phyloP scores from a whole-genome alignment of 257 asterid species.

The Rhazya stricta region DNA sequence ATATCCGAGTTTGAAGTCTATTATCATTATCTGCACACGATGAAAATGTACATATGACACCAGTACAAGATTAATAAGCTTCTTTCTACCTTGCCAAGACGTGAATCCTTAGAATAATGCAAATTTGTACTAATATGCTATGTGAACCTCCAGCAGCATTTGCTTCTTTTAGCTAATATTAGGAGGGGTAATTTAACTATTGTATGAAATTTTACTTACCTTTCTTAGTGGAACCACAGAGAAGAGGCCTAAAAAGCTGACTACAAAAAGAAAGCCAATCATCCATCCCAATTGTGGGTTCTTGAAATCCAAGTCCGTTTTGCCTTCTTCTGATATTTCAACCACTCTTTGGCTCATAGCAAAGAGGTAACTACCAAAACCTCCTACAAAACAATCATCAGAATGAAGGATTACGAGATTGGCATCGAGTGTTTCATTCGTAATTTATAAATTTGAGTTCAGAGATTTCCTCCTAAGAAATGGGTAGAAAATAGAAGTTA shows the following conservation, averaged over 20 bases:
- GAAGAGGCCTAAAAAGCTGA: slow-evolving; percentile 61
- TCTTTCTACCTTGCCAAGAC: neutral
- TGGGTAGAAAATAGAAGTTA: too few species aligned
- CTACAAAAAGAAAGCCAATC: slow-evolving; percentile 56
- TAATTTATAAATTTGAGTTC: too few species aligned
- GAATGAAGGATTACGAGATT: too few species aligned
- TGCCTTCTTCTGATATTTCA: slow-evolving; percentile 36
- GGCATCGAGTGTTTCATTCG: too few species aligned
- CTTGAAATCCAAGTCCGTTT: slow-evolving; percentile 26
- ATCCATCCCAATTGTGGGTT: slow-evolving; percentile 56
- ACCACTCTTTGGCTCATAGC: slow-evolving; percentile 56
- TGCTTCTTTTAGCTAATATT: too few species aligned
- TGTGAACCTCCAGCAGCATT: too few species aligned
- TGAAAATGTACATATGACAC: neutral
- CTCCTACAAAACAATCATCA: slow-evolving; percentile 36
- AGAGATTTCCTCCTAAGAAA: too few species aligned
- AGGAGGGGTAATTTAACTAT: too few species aligned
- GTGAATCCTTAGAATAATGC: too few species aligned
- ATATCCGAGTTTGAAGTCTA: slow-evolving; percentile 58
- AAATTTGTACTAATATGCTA: too few species aligned
- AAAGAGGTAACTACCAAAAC: slow-evolving; percentile 61
- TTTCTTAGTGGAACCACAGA: slow-evolving; percentile 62
- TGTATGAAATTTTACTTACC: slow-evolving; percentile 24
- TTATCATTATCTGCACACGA: slow-evolving; percentile 53
- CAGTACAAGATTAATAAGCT: neutral